Evolutionary conservation across 345 rosid species (phyloP).

Genomic region (Citrus glauca): DNA sequence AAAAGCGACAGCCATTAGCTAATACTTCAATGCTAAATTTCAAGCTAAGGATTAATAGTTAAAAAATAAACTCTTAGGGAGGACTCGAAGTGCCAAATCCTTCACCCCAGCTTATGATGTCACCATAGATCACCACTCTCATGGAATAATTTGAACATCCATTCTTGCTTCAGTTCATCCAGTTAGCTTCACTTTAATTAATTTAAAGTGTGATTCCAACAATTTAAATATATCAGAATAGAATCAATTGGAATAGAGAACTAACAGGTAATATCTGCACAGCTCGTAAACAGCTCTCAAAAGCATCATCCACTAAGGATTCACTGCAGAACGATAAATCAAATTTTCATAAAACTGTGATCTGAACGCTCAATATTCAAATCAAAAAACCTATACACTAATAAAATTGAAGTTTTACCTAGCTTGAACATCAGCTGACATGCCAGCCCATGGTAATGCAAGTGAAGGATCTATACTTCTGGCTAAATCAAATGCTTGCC

Average conservation of each 20-base stretch:
- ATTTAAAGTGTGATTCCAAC: constrained; percentile 10
- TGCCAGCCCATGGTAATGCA: constrained; percentile 96
- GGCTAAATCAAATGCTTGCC: constrained; percentile 86
- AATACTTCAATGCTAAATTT: not conserved
- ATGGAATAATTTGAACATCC: not conserved
- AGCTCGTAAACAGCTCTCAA: constrained; percentile 92
- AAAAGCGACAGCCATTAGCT: not conserved
- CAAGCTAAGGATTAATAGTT: not conserved
- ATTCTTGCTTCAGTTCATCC: not conserved
- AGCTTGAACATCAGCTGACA: constrained; percentile 72
- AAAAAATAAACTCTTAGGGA: not conserved
- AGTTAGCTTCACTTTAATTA: not conserved
- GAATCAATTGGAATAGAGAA: constrained; percentile 9
- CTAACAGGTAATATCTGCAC: constrained; percentile 83
- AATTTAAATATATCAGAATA: not conserved
- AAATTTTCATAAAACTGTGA: constrained; percentile 14
- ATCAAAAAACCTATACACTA: constrained; percentile 2
- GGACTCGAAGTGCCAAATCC: not conserved
- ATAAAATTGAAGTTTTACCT: constrained; percentile 40
- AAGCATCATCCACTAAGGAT: constrained; percentile 60
- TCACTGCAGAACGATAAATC: constrained; percentile 47
- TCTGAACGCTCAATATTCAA: not conserved
- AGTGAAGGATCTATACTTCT: constrained; percentile 97
- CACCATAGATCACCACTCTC: too few species aligned
- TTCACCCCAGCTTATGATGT: not conserved